Base-by-base conservation (phyloP, 2,329 filamentous ascomycete genomes). In the Pleomassaria siparia region DNA sequence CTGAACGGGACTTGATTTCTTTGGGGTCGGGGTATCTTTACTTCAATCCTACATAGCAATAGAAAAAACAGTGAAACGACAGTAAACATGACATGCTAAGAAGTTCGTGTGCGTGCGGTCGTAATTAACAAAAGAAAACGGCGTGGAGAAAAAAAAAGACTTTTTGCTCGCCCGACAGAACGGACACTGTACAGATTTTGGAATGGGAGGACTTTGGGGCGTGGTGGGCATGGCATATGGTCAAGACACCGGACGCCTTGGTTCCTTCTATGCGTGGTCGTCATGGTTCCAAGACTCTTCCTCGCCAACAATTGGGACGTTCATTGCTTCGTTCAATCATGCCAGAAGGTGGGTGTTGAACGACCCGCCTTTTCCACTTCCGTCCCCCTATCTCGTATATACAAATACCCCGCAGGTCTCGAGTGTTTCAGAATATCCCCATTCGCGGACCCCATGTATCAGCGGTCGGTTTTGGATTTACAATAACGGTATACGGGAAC, bases 401-500 rank as follows among this genome's bases (percentile, higher is more conserved):
- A 54, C 48, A 54, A 44, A 36, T 29, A 28, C 44, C 47, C 47
- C 42, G 26, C 29, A n/a, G n/a, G n/a, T 44, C 39, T 36, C 22
- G 5, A 6, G 26, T 20, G 33, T 40, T 58, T 51, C 46, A 69
- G 49, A 70, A 70, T 3, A 69, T 53, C 32, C 89, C 87, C 73
- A 92, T 90, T 30, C 88, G 80, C 47, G 86, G 82, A 40, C 88
- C 84, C 89, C 90, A 92, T 43, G 86, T 81, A 53, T 88, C 85
- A 50, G 85, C 80, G 16, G 55, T 54, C 22, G 63, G 40, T 63
- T 89, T 89, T 47, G 89, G 89, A 66, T 95, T 94, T 49, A 97
- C 84, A 51, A 87, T 82, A 66, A 97, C 95, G 71, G 91, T 87
- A 72, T 95, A 97, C 0, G 92, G 92, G 65, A 97, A 99, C 0